These are phyloP conservation scores for Magnusiomyces suaveolens DNA, from an alignment of 1,139 yeast genomes.

Conservation along the genomic window DNA sequence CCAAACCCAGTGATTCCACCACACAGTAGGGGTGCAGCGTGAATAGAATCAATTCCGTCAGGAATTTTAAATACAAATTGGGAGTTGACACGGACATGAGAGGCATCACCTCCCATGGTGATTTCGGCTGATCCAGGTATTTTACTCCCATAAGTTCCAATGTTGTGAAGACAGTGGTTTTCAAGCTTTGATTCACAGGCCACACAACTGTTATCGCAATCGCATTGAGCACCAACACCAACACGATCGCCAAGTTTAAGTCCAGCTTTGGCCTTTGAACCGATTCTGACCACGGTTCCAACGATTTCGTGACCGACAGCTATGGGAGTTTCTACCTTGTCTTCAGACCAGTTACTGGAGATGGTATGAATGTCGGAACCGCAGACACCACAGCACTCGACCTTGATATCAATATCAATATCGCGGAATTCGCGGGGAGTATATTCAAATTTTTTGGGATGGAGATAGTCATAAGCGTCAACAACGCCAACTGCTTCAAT, in stretches of 20 bases:
- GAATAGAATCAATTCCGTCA: conserved; percentile 36
- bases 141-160: conserved; percentile 36
- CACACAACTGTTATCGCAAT: conserved; percentile 42
- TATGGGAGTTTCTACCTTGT: conserved; percentile 28
- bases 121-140: conserved; percentile 20
- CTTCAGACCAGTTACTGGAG: conserved; percentile 38
- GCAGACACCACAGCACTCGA: conserved; percentile 50
- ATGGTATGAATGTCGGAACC: conserved; percentile 48
- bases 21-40: conserved; percentile 58
- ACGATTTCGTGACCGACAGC: conserved; percentile 47
- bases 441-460: conserved; percentile 1
- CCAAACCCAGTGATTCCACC: conserved; percentile 57
- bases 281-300: conserved; percentile 46
- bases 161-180: conserved; percentile 39
- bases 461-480: background rate
- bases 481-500: conserved; percentile 12
- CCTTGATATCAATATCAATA: conserved; percentile 38
- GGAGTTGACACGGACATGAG: conserved; percentile 47
- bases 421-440: conserved; percentile 8
- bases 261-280: conserved; percentile 27
- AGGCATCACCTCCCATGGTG: conserved; percentile 54
- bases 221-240: conserved; percentile 52
- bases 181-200: conserved; percentile 42
- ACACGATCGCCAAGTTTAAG: conserved; percentile 51
- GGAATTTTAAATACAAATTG: conserved; percentile 50